Evolutionary conservation across 495 filamentous ascomycete genomes (phyloP).

Genomic region (Thermothielavioides terrestris): DNA sequence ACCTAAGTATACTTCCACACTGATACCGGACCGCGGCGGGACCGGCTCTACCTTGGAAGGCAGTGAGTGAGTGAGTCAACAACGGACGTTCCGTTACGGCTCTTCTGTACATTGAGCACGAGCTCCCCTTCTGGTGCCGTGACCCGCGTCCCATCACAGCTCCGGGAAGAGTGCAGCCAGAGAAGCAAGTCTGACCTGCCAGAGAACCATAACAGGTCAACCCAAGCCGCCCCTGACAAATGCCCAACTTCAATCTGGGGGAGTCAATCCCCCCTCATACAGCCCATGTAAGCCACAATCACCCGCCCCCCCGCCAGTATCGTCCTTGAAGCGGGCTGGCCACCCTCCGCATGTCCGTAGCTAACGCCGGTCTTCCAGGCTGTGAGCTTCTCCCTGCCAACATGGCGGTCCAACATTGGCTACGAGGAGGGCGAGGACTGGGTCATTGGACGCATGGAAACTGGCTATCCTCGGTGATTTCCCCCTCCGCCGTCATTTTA

Average conservation of each 20-base stretch:
- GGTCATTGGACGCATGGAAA: constrained; percentile 76
- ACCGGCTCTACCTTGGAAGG: too few species aligned
- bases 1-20: neutral
- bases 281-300: constrained; percentile 49
- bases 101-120: too few species aligned
- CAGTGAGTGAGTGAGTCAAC: constrained; percentile 4
- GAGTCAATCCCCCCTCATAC: constrained; percentile 54
- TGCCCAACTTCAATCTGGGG: constrained; percentile 40
- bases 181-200: neutral
- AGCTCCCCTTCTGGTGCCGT: neutral
- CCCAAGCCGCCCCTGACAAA: constrained; percentile 10
- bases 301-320: too few species aligned
- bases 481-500: neutral
- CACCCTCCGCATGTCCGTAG: neutral
- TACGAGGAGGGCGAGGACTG: constrained; percentile 90
- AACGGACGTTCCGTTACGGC: too few species aligned
- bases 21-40: too few species aligned
- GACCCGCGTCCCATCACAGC: neutral
- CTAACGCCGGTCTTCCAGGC: constrained; percentile 49
- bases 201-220: neutral
- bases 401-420: constrained; percentile 81
- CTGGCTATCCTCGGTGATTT: constrained; percentile 76
- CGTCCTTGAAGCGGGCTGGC: too few species aligned
- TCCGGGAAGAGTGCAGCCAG: neutral
- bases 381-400: constrained; percentile 90